Percentiles rank a stretch among this genome's conserved stretches.
phyloP scores from a whole-genome alignment of 495 filamentous ascomycete species.

The Aspergillus sclerotioniger region DNA sequence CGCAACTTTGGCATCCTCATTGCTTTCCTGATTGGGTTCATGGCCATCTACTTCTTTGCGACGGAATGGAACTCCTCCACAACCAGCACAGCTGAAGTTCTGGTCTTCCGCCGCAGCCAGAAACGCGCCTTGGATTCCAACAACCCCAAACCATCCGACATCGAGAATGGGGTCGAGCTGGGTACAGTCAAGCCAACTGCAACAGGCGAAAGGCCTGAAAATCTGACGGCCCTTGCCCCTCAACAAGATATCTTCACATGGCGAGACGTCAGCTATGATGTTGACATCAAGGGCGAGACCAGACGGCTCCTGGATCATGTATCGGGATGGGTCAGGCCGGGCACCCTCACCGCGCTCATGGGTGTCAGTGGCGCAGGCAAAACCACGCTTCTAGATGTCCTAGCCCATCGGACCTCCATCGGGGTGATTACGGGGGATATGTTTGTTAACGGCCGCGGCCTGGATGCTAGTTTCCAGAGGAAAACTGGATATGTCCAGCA shows the following conservation, averaged over 20 bases:
- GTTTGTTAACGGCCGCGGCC: constrained; percentile 46
- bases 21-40: constrained; percentile 59
- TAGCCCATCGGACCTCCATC: constrained; percentile 52
- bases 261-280: constrained; percentile 69
- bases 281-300: constrained; percentile 58
- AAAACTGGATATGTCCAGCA: constrained; percentile 95
- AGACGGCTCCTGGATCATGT: constrained; percentile 62
- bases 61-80: constrained; percentile 35
- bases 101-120: constrained; percentile 36
- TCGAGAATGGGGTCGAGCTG: constrained; percentile 33
- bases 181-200: constrained; percentile 9
- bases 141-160: constrained; percentile 41
- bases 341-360: constrained; percentile 66
- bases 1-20: constrained; percentile 63
- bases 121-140: constrained; percentile 25
- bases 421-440: constrained; percentile 53
- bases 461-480: constrained; percentile 78
- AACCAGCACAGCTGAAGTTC: constrained; percentile 31
- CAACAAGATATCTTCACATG: constrained; percentile 67
- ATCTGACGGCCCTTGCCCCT: constrained; percentile 37
- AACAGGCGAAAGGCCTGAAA: constrained; percentile 33
- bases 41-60: constrained; percentile 43
- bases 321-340: constrained; percentile 66
- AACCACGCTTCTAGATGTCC: constrained; percentile 60
- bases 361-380: constrained; percentile 65